Base-by-base conservation (phyloP, 2,329 filamentous ascomycete species). In the Alternaria longipes region DNA sequence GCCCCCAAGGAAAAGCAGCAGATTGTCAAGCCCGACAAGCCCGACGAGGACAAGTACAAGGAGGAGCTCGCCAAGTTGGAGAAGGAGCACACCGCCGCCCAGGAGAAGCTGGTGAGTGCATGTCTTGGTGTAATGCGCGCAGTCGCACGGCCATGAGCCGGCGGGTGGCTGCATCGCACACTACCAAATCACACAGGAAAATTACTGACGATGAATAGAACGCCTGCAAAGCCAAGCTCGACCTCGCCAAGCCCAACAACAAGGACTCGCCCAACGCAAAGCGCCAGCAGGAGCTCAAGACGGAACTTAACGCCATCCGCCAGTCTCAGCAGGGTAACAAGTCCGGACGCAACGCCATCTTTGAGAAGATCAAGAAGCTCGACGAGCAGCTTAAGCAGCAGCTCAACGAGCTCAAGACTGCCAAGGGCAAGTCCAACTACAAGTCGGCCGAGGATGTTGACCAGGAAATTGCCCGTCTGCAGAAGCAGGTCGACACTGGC, bases 381-480 rank as follows among this genome's bases (percentile, higher is more conserved):
- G 94, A 98, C 72, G 90, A 94, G 77, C 91, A 93, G 78, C 85
- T 99, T 75, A 94, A 94, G 83, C 89, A 89, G 74, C 90, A 92
- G 68, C 90, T 96, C 69, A 84, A 86, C 69, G 93, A 97, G 82
- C 92, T 97, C 79, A 98, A 97, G 87, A 86, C 85, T 57, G 91
- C 92, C 66, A 91, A 91, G 74, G 87, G 88, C 81, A 91, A 93
- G 79, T 86, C 96, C 63, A 84, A 88, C 54, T 98, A 90, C 88
- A 97, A 95, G 87, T 93, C 85, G 71, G 87, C 88, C 56, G 94
- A 97, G 59, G 95, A 98, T 65, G 84, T 99, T 67, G 93, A 98
- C 79, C 85, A 86, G 65, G 89, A 95, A 81, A 95, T 98, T 72
- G 86, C 87, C 62, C 85, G 85, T 54, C 88, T 97, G 55, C 92